A percentile compares a stretch with the other conserved stretches of the same genome.
Evolutionary conservation across 148 eudicot species (phyloP).

Genomic region (Rhododendron griersonianum): DNA sequence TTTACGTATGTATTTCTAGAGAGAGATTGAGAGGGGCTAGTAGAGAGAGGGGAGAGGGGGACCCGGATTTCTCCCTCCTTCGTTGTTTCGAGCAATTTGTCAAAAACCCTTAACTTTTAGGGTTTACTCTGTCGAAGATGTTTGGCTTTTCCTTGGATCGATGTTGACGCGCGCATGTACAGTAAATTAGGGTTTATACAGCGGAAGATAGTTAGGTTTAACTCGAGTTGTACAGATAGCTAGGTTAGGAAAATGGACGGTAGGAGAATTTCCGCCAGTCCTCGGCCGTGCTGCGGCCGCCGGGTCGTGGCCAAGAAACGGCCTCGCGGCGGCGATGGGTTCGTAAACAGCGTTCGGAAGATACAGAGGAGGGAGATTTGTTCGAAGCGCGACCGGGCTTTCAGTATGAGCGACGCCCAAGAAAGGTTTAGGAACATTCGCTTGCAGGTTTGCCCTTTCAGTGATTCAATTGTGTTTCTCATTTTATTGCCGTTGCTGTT

Average conservation of each 20-base stretch:
- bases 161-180: neutral
- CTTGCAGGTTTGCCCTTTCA: constrained; percentile 56
- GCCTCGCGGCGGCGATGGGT: constrained; percentile 68
- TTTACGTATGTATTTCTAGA: neutral
- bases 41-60: neutral
- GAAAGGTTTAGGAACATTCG: constrained; percentile 86
- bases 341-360: constrained; percentile 85
- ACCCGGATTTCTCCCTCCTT: constrained; percentile 9
- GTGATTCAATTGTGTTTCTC: neutral
- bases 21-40: neutral
- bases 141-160: neutral
- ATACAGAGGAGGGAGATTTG: constrained; percentile 93
- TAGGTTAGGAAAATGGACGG: constrained; percentile 69
- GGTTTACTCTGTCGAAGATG: constrained; percentile 2
- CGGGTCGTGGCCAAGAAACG: constrained; percentile 85
- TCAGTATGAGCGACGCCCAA: constrained; percentile 89
- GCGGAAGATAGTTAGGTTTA: neutral
- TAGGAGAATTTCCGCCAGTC: constrained; percentile 79
- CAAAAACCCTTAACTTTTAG: neutral
- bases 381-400: constrained; percentile 74
- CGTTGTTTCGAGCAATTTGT: neutral
- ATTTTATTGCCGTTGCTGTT: neutral
- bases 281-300: constrained; percentile 74
- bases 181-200: neutral
- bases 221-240: neutral